phyloP scores from a whole-genome alignment of 2,329 filamentous ascomycete species.

The Capronia epimyces region DNA sequence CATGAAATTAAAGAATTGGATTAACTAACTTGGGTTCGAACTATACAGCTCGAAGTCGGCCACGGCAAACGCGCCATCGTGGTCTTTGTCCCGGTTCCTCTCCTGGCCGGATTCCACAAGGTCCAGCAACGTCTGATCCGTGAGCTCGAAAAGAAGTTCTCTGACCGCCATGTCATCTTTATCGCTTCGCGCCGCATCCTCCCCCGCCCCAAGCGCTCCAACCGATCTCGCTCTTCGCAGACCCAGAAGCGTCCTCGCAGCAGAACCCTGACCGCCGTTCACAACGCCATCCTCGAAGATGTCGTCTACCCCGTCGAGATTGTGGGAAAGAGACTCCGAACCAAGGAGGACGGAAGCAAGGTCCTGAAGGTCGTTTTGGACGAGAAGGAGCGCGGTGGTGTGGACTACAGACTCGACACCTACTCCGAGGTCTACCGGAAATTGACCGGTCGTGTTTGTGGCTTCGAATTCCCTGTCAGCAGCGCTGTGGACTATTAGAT shows the following conservation, averaged over 20 bases:
- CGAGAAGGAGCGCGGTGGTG: slow-evolving; percentile 99
- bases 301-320: slow-evolving; percentile 99
- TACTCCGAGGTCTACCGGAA: slow-evolving; percentile 99
- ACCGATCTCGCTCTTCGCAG: slow-evolving; percentile 90
- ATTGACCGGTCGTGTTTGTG: slow-evolving; percentile 90
- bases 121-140: slow-evolving; percentile 99
- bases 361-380: slow-evolving; percentile 97
- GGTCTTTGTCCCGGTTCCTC: slow-evolving; percentile 99
- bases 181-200: slow-evolving; percentile 98
- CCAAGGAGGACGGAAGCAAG: slow-evolving; percentile 98
- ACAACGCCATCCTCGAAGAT: slow-evolving; percentile 96
- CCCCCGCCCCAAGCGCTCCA: slow-evolving; percentile 96
- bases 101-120: slow-evolving; percentile 97
- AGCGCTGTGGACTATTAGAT: slow-evolving; percentile 73
- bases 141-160: slow-evolving; percentile 99
- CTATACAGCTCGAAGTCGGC: slow-evolving; percentile 95
- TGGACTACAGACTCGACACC: slow-evolving; percentile 99
- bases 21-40: slow-evolving; percentile 28
- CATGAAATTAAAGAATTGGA: background rate
- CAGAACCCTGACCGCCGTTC: slow-evolving; percentile 95
- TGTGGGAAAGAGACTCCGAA: slow-evolving; percentile 96
- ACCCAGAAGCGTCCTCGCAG: slow-evolving; percentile 98
- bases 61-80: slow-evolving; percentile 99
- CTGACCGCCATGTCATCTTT: slow-evolving; percentile 98
- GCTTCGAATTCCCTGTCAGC: slow-evolving; percentile 96